phyloP scores from a whole-genome alignment of 345 rosid genomes.

The Adansonia digitata region DNA sequence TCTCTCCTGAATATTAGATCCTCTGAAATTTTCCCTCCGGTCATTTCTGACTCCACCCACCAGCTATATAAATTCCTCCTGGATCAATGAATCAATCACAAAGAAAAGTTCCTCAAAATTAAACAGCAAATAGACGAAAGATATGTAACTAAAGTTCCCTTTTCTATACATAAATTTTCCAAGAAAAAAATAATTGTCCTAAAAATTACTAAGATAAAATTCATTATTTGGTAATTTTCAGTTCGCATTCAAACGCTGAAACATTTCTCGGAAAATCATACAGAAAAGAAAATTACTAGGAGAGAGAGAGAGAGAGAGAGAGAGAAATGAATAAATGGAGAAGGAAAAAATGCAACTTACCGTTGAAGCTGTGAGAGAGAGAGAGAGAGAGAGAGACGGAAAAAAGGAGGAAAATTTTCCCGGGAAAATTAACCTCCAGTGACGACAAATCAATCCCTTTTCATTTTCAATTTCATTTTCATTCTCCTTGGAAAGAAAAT shows the following conservation, averaged over 20 bases:
- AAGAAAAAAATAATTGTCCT: background rate
- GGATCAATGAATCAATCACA: slow-evolving; percentile 17
- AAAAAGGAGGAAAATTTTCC: slow-evolving; percentile 19
- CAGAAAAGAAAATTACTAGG: background rate
- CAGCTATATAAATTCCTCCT: slow-evolving; percentile 15
- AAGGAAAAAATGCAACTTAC: slow-evolving; percentile 7
- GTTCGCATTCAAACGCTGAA: background rate
- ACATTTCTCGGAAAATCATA: background rate
- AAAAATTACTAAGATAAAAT: background rate
- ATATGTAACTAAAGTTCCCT: background rate
- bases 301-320: background rate
- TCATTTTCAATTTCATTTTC: background rate
- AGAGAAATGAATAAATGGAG: background rate
- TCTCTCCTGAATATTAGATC: slow-evolving; percentile 22
- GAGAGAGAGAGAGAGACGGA: slow-evolving; percentile 2
- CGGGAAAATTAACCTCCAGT: slow-evolving; percentile 15
- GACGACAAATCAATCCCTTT: background rate
- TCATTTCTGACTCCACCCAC: slow-evolving; percentile 19
- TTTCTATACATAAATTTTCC: background rate
- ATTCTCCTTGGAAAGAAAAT: background rate
- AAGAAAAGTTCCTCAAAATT: slow-evolving; percentile 9
- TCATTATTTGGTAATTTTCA: background rate
- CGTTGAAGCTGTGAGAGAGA: slow-evolving; percentile 8
- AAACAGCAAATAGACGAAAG: background rate
- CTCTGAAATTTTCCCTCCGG: slow-evolving; percentile 20